Evolutionary conservation across 73 alveolate genomes (phyloP).

Genomic region (Urostyla sp.): DNA sequence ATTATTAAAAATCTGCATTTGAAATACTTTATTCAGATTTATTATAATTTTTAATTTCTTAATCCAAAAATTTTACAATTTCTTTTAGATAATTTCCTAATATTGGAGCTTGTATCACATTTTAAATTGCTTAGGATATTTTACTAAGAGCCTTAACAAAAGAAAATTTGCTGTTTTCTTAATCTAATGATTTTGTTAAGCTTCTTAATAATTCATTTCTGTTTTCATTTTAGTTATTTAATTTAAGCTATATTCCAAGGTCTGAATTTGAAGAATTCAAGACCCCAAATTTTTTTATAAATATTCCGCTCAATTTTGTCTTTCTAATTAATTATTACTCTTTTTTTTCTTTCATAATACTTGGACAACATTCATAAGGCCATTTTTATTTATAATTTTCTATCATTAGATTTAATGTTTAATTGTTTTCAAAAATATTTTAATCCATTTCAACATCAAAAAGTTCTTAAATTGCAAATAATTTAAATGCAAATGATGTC

Average conservation of each 20-base stretch:
- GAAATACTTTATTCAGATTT: not conserved
- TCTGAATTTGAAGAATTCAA: not conserved
- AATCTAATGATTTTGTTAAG: not conserved
- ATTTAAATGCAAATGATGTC: slow-evolving; percentile 10
- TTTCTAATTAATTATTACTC: not conserved
- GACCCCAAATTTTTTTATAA: not conserved
- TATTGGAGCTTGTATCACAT: too few relatives aligned
- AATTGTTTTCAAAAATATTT: slow-evolving; percentile 7
- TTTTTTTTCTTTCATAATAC: not conserved
- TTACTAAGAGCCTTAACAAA: too few relatives aligned
- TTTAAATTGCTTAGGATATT: too few relatives aligned
- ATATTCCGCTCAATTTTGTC: not conserved
- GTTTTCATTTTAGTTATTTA: not conserved
- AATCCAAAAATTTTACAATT: not conserved
- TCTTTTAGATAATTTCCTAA: too few relatives aligned
- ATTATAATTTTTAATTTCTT: not conserved
- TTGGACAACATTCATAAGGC: slow-evolving; percentile 23
- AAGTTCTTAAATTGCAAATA: slow-evolving; percentile 3
- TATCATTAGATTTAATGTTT: not conserved
- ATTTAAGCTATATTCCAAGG: not conserved
- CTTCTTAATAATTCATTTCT: slow-evolving; percentile 30
- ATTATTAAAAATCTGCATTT: not conserved
- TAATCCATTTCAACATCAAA: not conserved
- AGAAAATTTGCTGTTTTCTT: too few relatives aligned
- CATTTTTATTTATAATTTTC: slow-evolving; percentile 15